phyloP scores from a whole-genome alignment of 345 rosid species.

The Barbarea vulgaris region DNA sequence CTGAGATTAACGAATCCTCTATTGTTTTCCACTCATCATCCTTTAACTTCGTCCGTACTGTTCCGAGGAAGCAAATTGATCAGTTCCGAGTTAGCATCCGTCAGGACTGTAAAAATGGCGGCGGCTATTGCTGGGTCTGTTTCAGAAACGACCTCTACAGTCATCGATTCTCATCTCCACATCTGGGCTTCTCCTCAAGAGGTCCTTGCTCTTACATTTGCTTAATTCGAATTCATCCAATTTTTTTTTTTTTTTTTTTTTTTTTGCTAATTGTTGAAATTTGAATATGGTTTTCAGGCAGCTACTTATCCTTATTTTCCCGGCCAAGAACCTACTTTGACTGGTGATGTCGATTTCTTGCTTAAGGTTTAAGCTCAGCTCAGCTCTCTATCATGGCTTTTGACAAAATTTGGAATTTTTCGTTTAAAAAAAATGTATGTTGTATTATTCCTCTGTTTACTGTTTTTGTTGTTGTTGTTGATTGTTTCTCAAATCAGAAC shows the following conservation, averaged over 20 bases:
- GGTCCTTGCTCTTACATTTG: constrained; percentile 41
- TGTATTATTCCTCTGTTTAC: neutral
- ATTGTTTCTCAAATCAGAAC: constrained; percentile 43
- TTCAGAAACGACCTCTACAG: constrained; percentile 37
- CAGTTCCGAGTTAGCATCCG: constrained; percentile 15
- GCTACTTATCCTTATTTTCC: constrained; percentile 77
- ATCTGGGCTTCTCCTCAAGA: constrained; percentile 92
- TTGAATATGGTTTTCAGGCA: constrained; percentile 53
- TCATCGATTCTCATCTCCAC: constrained; percentile 91
- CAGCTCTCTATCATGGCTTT: neutral
- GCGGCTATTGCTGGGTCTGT: constrained; percentile 46
- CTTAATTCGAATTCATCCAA: neutral
- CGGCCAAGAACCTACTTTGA: constrained; percentile 86
- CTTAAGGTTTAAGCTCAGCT: constrained; percentile 58
- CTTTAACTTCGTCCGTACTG: constrained; percentile 16
- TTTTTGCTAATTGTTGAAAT: neutral
- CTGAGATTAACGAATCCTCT: constrained; percentile 27
- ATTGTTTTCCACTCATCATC: constrained; percentile 9
- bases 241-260: accelerated
- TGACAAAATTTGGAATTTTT: neutral
- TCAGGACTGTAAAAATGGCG: constrained; percentile 56
- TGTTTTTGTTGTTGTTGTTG: constrained; percentile 8
- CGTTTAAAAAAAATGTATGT: too few relatives aligned
- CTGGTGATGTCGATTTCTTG: constrained; percentile 81
- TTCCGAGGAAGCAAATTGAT: constrained; percentile 16